These are phyloP conservation scores for Epithele typhae DNA, from an alignment of 768 basidiomycete genomes.

Conservation along the genomic window DNA sequence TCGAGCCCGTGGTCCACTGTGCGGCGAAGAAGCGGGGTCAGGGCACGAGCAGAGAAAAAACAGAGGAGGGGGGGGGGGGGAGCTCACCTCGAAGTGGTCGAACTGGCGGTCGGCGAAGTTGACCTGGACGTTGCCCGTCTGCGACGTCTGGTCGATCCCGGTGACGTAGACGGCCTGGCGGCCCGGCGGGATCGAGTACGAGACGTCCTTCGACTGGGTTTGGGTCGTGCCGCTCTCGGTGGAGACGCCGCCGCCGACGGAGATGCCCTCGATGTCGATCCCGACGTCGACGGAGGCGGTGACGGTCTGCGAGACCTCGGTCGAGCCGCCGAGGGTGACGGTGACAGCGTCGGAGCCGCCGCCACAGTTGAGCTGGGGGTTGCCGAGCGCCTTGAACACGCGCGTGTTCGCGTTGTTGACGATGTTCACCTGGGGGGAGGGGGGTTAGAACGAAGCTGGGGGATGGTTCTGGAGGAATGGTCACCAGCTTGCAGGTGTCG, in stretches of 20 bases:
- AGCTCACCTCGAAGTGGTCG: conserved; percentile 7
- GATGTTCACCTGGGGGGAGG: neutral
- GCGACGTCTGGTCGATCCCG: neutral
- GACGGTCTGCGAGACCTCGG: conserved; percentile 1
- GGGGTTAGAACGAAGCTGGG: no score
- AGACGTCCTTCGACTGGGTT: conserved; percentile 1
- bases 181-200: conserved; percentile 1
- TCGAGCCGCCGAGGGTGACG: conserved; percentile 3
- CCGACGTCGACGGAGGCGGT: conserved; percentile 4
- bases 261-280: neutral
- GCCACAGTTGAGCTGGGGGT: conserved; percentile 5
- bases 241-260: conserved; percentile 6
- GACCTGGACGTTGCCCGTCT: conserved; percentile 8
- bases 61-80: no score
- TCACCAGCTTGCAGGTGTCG: conserved; percentile 5
- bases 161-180: conserved; percentile 9
- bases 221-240: neutral
- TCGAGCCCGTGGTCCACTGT: conserved; percentile 1
- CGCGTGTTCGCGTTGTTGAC: conserved; percentile 2
- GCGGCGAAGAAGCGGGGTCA: no score
- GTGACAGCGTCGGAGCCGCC: conserved; percentile 1
- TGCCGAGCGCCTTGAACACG: neutral
- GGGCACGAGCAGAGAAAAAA: no score
- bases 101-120: conserved; percentile 4
- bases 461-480: neutral